These are phyloP conservation scores for Lantana camara DNA, from an alignment of 257 asterid genomes.

Conservation along the genomic window DNA sequence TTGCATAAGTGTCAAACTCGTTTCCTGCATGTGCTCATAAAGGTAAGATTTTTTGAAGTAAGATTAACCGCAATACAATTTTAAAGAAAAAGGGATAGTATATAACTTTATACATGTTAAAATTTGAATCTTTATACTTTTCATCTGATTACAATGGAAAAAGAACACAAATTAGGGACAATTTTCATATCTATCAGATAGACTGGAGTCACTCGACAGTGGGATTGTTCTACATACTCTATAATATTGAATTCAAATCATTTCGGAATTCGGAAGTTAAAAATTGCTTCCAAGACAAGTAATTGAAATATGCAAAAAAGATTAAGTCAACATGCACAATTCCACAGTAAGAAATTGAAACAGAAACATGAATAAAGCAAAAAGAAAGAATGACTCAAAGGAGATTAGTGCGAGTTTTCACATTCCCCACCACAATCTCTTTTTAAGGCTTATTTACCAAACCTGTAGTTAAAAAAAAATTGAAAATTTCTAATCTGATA, in stretches of 20 bases:
- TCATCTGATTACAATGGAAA: too few relatives aligned
- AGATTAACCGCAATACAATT: conserved; percentile 5
- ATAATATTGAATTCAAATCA: too few relatives aligned
- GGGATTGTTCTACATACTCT: too few relatives aligned
- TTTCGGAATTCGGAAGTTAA: too few relatives aligned
- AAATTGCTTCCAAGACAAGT: not conserved
- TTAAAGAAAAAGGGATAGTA: not conserved
- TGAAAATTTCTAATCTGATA: conserved; percentile 14
- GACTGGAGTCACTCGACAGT: too few relatives aligned
- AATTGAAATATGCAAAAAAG: conserved; percentile 22
- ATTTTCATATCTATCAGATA: too few relatives aligned
- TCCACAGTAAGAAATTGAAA: conserved; percentile 17
- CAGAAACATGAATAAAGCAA: not conserved
- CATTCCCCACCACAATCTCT: too few relatives aligned
- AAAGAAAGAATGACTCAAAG: conserved; percentile 6
- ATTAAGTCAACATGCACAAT: not conserved
- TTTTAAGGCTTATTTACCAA: conserved; percentile 12
- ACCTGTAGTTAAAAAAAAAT: conserved; percentile 13
- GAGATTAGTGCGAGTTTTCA: too few relatives aligned
- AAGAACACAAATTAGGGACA: too few relatives aligned
- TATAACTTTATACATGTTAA: too few relatives aligned
- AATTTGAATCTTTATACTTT: too few relatives aligned
- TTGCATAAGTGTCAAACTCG: conserved; percentile 93
- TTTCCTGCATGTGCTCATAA: conserved; percentile 64
- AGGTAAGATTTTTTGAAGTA: conserved; percentile 32